These are phyloP conservation scores for Novymonas esmeraldas DNA, from an alignment of 208 protist genomes.

Conservation along the genomic window DNA sequence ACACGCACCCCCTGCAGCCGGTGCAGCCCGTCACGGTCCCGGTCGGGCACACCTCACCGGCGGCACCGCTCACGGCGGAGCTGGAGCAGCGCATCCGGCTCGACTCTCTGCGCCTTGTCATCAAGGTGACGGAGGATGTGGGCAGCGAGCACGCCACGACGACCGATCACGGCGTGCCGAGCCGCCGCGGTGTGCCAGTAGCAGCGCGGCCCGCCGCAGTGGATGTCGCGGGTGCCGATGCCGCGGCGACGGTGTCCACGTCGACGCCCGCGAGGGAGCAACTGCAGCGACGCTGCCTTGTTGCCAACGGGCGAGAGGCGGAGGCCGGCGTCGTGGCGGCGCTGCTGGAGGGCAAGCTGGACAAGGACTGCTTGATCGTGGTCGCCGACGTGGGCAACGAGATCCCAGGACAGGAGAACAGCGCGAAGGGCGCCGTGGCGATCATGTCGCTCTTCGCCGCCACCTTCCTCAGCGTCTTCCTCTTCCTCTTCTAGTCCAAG, in stretches of 20 bases:
- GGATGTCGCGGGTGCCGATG: neutral
- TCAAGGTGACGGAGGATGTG: neutral
- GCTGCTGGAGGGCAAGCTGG: conserved; percentile 25
- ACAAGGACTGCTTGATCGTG: conserved; percentile 21
- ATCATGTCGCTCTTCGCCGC: conserved; percentile 13
- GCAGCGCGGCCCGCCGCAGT: no score
- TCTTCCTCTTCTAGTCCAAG: neutral
- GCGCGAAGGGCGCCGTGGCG: conserved; percentile 8
- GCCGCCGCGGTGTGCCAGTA: no score
- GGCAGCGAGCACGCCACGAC: neutral
- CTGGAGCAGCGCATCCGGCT: neutral
- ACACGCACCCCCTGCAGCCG: no score
- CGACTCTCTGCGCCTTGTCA: conserved; percentile 16
- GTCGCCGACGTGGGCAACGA: conserved; percentile 27
- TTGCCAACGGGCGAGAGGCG: conserved; percentile 10
- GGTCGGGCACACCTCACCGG: no score
- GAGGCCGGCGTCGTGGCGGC: conserved; percentile 15
- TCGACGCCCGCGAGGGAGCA: conserved; percentile 1
- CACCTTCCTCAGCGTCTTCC: conserved; percentile 9
- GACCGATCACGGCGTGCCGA: neutral
- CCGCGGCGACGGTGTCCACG: neutral
- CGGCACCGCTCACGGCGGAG: neutral
- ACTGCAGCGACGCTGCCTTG: conserved; percentile 12
- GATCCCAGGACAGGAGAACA: conserved; percentile 18
- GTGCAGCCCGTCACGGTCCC: no score